These are phyloP conservation scores for Paxillus involutus DNA, from an alignment of 768 basidiomycete genomes.

Conservation along the genomic window DNA sequence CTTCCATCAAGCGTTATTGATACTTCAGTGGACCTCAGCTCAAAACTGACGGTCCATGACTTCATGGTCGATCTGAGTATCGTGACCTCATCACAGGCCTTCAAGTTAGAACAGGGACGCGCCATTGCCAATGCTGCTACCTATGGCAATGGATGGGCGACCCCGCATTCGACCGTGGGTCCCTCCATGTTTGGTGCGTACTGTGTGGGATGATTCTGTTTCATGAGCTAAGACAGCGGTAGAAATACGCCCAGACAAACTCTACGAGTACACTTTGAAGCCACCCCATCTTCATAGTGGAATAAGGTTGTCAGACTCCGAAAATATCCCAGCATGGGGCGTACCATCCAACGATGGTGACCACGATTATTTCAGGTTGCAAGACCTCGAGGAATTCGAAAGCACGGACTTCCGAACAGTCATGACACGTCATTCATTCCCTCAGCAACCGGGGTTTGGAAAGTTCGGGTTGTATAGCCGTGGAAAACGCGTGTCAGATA, in stretches of 20 bases:
- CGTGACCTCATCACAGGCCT: not conserved
- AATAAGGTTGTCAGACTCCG: not conserved
- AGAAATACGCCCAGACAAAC: slow-evolving; percentile 15
- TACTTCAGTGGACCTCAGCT: not conserved
- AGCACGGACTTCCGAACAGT: slow-evolving; percentile 30
- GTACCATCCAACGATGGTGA: slow-evolving; percentile 24
- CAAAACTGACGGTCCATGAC: slow-evolving; percentile 20
- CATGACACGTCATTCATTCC: not conserved
- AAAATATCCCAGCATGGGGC: slow-evolving; percentile 40
- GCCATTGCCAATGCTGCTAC: slow-evolving; percentile 15
- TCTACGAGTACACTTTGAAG: slow-evolving; percentile 22
- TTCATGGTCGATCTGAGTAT: slow-evolving; percentile 11
- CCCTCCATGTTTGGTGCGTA: slow-evolving; percentile 23
- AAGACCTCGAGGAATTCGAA: slow-evolving; percentile 45
- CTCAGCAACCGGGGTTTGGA: not conserved
- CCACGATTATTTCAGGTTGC: slow-evolving; percentile 36
- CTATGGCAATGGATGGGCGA: slow-evolving; percentile 18
- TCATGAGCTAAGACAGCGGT: slow-evolving; percentile 8
- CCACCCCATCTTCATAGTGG: slow-evolving; percentile 14
- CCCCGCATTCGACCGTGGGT: slow-evolving; percentile 12
- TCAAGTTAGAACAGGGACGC: slow-evolving; percentile 19
- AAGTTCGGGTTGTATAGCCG: not conserved
- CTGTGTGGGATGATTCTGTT: not conserved
- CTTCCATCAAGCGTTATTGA: not conserved
- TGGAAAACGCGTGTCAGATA: slow-evolving; percentile 10